Percentiles rank a stretch among this genome's conserved stretches.
phyloP scores from a whole-genome alignment of 805 yeast genomes.

The Komagataella pseudopastoris region DNA sequence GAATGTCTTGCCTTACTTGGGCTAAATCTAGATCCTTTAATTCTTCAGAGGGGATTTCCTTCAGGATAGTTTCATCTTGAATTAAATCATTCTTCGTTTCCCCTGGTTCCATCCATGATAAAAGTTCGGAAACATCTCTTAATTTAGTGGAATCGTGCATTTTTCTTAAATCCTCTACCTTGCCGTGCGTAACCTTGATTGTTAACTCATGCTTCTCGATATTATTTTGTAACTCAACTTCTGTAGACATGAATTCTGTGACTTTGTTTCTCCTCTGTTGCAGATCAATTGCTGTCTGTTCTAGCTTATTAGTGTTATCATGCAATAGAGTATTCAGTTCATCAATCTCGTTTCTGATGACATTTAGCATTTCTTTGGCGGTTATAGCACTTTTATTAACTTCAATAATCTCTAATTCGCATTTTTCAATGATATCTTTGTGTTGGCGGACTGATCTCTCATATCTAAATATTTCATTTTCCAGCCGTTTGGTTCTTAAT shows the following conservation, averaged over 20 bases:
- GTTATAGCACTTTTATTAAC: constrained; percentile 10
- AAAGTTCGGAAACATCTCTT: constrained; percentile 39
- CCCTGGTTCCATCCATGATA: constrained; percentile 31
- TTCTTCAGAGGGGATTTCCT: constrained; percentile 36
- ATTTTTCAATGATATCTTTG: constrained; percentile 24
- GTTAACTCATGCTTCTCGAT: constrained; percentile 40
- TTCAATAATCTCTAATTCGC: constrained; percentile 19
- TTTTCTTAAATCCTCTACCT: constrained; percentile 22
- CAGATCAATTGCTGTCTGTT: constrained; percentile 24
- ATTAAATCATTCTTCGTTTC: constrained; percentile 15
- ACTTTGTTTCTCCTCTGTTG: constrained; percentile 27
- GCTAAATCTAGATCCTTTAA: constrained; percentile 33
- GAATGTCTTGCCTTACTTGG: constrained; percentile 35
- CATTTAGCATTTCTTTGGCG: constrained; percentile 1
- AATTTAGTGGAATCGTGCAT: constrained; percentile 29
- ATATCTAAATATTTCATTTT: constrained; percentile 47
- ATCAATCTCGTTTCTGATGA: constrained; percentile 12
- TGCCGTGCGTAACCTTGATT: constrained; percentile 23
- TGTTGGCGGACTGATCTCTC: constrained; percentile 30
- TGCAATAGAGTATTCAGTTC: constrained; percentile 16
- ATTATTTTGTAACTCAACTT: constrained; percentile 52
- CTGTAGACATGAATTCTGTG: constrained; percentile 46
- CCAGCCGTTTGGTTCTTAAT: constrained; percentile 42
- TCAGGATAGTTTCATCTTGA: constrained; percentile 19
- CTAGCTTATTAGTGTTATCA: constrained; percentile 23